Conservation (phyloP, 2,329 filamentous ascomycete species). For the Penicillium oxalicum region DNA sequence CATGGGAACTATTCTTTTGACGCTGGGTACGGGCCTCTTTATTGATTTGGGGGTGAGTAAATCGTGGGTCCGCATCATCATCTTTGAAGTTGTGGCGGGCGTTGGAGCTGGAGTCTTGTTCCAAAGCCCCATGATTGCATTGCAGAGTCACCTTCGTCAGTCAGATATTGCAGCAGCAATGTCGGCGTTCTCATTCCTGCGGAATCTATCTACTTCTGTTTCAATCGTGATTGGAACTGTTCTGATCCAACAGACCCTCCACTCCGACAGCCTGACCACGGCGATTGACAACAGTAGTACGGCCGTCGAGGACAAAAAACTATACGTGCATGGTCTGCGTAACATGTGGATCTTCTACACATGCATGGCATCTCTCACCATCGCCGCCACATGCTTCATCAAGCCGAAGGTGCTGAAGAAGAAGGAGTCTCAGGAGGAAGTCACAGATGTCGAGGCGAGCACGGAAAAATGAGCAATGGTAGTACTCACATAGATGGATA, state of each 20-base stretch:
- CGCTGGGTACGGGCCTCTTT: neutral
- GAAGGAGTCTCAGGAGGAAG: neutral
- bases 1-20: neutral
- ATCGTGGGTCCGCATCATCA: slow-evolving; percentile 7
- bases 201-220: slow-evolving; percentile 5
- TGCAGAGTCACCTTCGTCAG: slow-evolving; percentile 7
- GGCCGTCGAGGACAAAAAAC: neutral
- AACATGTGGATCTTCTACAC: slow-evolving; percentile 44
- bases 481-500: too few species aligned
- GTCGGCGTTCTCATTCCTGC: slow-evolving; percentile 8
- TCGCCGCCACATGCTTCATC: slow-evolving; percentile 31
- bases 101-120: slow-evolving; percentile 11
- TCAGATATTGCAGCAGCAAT: slow-evolving; percentile 6
- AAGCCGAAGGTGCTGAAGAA: neutral
- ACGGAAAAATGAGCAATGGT: too few species aligned
- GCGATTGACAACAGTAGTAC: neutral
- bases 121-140: slow-evolving; percentile 14
- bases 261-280: neutral
- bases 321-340: slow-evolving; percentile 21
- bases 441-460: neutral
- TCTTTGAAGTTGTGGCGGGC: slow-evolving; percentile 10
- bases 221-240: slow-evolving; percentile 10
- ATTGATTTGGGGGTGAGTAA: neutral
- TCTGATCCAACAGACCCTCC: neutral
- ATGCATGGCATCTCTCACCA: slow-evolving; percentile 18